phyloP scores from a whole-genome alignment of 192 early-diverging fungal genomes.

The Linnemannia zychae region DNA sequence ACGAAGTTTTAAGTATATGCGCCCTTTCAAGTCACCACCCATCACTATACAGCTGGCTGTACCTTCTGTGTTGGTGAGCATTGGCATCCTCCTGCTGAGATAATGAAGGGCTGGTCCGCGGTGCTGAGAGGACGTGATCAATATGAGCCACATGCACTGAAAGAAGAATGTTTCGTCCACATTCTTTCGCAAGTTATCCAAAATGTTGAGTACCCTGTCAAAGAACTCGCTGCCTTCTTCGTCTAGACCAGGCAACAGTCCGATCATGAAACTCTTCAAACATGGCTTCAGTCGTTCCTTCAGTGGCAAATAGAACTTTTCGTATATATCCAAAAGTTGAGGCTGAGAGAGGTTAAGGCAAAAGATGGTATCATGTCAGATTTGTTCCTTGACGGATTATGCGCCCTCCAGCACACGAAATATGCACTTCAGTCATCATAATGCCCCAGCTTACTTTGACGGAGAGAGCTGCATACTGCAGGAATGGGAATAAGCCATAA shows the following conservation, averaged over 20 bases:
- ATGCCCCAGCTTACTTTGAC: constrained; percentile 72
- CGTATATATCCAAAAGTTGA: constrained; percentile 83
- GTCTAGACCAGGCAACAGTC: constrained; percentile 87
- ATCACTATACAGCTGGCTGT: constrained; percentile 2
- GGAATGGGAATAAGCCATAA: constrained; percentile 91
- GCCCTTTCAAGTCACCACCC: neutral
- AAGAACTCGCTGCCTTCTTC: constrained; percentile 91
- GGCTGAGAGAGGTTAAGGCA: constrained; percentile 61
- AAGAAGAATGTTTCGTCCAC: constrained; percentile 87
- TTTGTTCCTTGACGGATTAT: neutral
- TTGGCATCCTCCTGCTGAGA: constrained; percentile 79
- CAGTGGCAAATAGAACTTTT: constrained; percentile 82
- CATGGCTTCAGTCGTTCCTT: constrained; percentile 76
- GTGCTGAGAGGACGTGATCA: constrained; percentile 77
- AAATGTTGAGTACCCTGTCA: constrained; percentile 70
- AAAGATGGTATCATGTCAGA: neutral
- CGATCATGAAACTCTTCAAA: constrained; percentile 84
- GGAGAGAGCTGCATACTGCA: constrained; percentile 84
- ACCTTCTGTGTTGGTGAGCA: constrained; percentile 77
- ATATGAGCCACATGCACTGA: constrained; percentile 84
- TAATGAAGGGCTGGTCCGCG: constrained; percentile 85
- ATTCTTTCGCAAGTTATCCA: constrained; percentile 71
- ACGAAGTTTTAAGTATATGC: neutral
- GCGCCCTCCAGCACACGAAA: neutral
- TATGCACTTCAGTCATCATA: neutral